phyloP scores from a whole-genome alignment of 2,329 filamentous ascomycete genomes.

The Cladophialophora chaetospira region DNA sequence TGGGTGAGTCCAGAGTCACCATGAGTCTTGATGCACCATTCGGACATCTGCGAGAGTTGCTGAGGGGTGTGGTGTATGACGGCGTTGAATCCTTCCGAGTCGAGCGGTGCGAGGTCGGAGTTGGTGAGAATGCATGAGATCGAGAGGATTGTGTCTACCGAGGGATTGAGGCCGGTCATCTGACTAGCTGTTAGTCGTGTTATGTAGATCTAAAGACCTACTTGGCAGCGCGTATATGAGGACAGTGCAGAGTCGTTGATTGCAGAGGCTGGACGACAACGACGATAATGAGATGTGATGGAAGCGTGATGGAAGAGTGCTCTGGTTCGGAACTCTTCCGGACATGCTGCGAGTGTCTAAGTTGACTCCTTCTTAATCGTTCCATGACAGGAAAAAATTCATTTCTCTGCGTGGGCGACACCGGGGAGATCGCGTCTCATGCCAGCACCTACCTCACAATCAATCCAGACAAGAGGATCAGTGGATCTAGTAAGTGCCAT shows the following conservation, averaged over 20 bases:
- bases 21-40: constrained; percentile 86
- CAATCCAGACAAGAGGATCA: constrained; percentile 82
- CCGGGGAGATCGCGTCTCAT: background rate
- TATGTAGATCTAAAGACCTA: too few relatives aligned
- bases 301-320: too few relatives aligned
- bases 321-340: too few relatives aligned
- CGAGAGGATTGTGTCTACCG: constrained; percentile 82
- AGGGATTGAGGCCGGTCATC: constrained; percentile 88
- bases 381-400: background rate
- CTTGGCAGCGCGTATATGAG: too few relatives aligned
- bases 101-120: constrained; percentile 72
- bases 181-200: constrained; percentile 44
- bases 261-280: too few relatives aligned
- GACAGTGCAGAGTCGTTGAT: too few relatives aligned
- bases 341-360: too few relatives aligned
- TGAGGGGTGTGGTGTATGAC: constrained; percentile 73
- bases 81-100: constrained; percentile 75
- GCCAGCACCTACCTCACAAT: constrained; percentile 62
- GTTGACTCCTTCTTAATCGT: too few relatives aligned
- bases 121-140: constrained; percentile 92
- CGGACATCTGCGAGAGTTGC: constrained; percentile 76
- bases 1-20: constrained; percentile 77
- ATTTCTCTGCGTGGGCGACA: background rate
- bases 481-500: constrained; percentile 54
- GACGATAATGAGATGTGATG: too few relatives aligned